A percentile compares a stretch with the other conserved stretches of the same genome.
Evolutionary conservation across 1,284 basidiomycete genomes (phyloP).

Genomic region (Leccinum pachyderme): DNA sequence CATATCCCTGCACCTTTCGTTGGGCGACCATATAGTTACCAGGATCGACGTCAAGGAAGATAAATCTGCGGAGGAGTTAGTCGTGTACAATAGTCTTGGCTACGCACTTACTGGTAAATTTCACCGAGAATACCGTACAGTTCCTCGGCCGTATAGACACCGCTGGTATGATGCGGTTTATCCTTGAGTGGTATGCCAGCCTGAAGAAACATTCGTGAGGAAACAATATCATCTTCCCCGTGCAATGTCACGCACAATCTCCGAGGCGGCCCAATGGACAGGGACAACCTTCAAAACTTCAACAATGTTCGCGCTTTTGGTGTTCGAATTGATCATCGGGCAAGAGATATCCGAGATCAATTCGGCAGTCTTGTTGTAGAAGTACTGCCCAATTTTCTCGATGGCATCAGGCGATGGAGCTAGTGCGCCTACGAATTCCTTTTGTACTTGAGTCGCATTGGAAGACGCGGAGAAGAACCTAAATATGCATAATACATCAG

Average conservation of each 20-base stretch:
- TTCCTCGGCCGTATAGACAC: conserved; percentile 59
- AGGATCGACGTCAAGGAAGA: conserved; percentile 71
- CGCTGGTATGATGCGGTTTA: conserved; percentile 43
- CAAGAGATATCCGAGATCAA: conserved; percentile 55
- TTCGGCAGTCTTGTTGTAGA: conserved; percentile 58
- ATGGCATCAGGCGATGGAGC: conserved; percentile 43
- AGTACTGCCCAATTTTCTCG: conserved; percentile 55
- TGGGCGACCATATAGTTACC: conserved; percentile 54
- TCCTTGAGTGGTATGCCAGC: conserved; percentile 74
- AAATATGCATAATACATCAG: not conserved
- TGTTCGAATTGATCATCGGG: conserved; percentile 49
- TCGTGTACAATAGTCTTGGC: not conserved
- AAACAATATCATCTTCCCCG: not conserved
- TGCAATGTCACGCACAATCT: conserved; percentile 51
- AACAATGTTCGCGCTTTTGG: conserved; percentile 63
- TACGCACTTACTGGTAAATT: conserved; percentile 54
- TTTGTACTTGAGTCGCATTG: conserved; percentile 45
- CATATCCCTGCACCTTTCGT: conserved; percentile 47
- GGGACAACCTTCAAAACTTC: conserved; percentile 69
- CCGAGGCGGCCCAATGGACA: conserved; percentile 63
- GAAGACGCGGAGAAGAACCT: conserved; percentile 59
- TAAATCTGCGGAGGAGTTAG: conserved; percentile 44
- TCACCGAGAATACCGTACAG: conserved; percentile 64
- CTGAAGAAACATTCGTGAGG: conserved; percentile 36
- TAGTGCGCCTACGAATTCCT: conserved; percentile 49